A percentile compares a stretch with the other conserved stretches of the same genome.
Evolutionary conservation across 2,329 filamentous ascomycete genomes (phyloP).

Genomic region (Alternaria triticimaculans): DNA sequence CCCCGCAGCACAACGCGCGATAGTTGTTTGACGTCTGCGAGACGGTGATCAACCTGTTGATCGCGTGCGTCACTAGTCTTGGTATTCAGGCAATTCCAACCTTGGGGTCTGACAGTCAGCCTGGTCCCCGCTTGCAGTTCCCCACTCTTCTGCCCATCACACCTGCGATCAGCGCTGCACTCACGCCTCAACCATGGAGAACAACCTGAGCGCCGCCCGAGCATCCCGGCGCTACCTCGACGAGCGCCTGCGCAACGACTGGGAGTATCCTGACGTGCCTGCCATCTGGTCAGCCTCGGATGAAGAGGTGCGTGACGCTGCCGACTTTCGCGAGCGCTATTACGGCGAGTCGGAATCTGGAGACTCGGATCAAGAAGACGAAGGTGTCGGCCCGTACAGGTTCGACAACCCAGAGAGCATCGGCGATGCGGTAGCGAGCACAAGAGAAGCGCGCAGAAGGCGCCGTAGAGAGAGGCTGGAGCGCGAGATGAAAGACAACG

Average conservation of each 20-base stretch:
- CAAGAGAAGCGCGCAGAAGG: constrained; percentile 42
- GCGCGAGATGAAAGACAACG: constrained; percentile 70
- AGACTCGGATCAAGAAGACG: constrained; percentile 33
- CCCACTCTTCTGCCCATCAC: constrained; percentile 1
- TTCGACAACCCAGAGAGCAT: constrained; percentile 57
- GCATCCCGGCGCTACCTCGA: constrained; percentile 52
- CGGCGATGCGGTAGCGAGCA: constrained; percentile 45
- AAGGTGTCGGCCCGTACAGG: constrained; percentile 43
- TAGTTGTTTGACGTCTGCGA: neutral
- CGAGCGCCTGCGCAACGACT: constrained; percentile 54
- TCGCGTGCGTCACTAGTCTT: constrained; percentile 7
- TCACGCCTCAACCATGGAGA: constrained; percentile 36
- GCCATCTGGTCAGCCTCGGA: constrained; percentile 43
- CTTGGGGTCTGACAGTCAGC: neutral
- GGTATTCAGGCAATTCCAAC: neutral
- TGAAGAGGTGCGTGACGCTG: constrained; percentile 40
- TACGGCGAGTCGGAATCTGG: constrained; percentile 47
- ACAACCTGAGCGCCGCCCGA: constrained; percentile 52
- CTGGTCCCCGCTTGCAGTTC: neutral
- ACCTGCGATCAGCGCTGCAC: neutral
- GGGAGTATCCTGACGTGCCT: constrained; percentile 50
- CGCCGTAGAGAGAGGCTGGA: constrained; percentile 48
- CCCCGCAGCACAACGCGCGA: neutral
- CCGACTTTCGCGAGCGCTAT: constrained; percentile 53
- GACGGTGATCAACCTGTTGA: neutral